Base-by-base conservation (phyloP, 352 stramenopile genomes). In the Phytopythium kandeliae region DNA sequence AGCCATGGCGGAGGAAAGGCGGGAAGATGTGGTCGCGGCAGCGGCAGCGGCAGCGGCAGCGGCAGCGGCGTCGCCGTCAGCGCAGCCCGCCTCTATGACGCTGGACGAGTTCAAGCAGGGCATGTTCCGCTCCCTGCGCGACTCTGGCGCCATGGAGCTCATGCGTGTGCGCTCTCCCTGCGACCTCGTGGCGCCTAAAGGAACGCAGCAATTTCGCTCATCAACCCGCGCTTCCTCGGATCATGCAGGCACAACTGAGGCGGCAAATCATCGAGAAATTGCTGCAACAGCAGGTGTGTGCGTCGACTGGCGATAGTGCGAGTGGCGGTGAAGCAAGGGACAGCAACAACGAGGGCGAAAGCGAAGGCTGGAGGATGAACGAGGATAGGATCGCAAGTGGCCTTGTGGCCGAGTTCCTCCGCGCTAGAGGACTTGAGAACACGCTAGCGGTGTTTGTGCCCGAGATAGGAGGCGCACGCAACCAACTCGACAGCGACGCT, bases 231-330 rank as follows among this genome's bases (percentile, higher is more conserved):
- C 1, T 51, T 34, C 6, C 12, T 34, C 43, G 17, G 10, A 10
- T 15, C 11, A 21, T 41, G n/a, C 16, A 88, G 76, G 78, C 74
- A 10, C 78, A 90, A 47, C 58, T 90, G 24, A 64, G 78, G n/a
- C 67, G 76, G 9, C 59, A 61, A 4, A 86, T 87, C 30, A 86
- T 88, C 21, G 74, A 88, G 54, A 90, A 90, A 47, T 57, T 90
- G 37, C 70, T 78, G 52, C 57, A 71, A 17, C 64, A 83, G 17
- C 60, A 61, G 19, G 53, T 33, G 22, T 38, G 63, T 21, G 60
- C 59, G 9, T 52, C 6, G 1, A 26, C 8, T 2, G 34, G 48
- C 36, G 41, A 38, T n/a, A 31, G 60, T 30, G 58, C 54, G 12
- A 33, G 46, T 28, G 24, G 51, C 24, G 48, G 25, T 25, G 41